Evolutionary conservation across 73 alveolate species (phyloP), one percentile per base, ranked within the genome.

Genomic region (Symbiodinium natans): DNA sequence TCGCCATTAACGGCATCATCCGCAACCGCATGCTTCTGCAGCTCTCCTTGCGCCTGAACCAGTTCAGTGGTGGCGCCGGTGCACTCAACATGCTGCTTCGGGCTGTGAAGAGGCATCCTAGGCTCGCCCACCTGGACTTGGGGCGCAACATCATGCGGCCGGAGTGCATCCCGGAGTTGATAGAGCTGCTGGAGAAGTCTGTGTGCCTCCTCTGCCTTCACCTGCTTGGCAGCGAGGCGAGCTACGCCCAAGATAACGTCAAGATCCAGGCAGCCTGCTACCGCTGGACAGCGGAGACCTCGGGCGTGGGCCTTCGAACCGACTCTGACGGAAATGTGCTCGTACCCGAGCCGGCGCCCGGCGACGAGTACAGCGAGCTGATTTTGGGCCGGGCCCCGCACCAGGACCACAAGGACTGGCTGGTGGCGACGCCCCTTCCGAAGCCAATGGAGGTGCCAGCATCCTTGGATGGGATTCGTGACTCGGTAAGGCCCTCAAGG

Each of bases 311-410:
- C 31, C 63, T 17, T 34, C 63, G 33, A 21, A 38, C 40, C 27
- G 23, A 23, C 39, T 11, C 29, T 41, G 25, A 8, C 46, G 93
- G 93, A 34, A 56, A 21, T 9, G 59, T 86, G 34, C 52, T 43
- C n/a, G 38, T 86, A 10, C 93, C 93, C 5, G 63, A 52, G 31
- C 93, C 93, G 27, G 93, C 93, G 41, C 93, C 52, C 40, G 93
- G 93, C 5, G 93, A 86, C 82, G 93, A 86, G 41, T 77, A 86
- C 29, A 86, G 93, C 54, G 93, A 86, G 56, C n/a, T 86, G 59
- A 86, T 86, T 40, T 23, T 86, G 39, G 39, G 93, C 39, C 93
- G 93, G 1, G 93, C 83, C 3, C 93, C 83, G 7, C 93, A 86
- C 36, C 83, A 86, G 63, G 83, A 39, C 41, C 33, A 4, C 27